phyloP scores from a whole-genome alignment of 2,329 filamentous ascomycete genomes.

The Penicillium aurantiogriseum region DNA sequence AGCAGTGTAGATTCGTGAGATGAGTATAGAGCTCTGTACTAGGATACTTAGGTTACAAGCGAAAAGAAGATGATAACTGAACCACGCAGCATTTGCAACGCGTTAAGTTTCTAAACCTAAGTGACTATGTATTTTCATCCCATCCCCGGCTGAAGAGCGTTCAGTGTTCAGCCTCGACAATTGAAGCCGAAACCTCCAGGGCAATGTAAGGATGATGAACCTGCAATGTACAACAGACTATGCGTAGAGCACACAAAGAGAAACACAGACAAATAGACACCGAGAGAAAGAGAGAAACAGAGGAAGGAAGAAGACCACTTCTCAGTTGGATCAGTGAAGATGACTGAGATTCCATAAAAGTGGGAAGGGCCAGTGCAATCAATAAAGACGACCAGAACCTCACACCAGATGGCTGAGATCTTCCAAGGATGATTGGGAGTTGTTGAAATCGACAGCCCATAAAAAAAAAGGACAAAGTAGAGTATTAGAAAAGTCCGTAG shows the following conservation, averaged over 20 bases:
- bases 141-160: neutral
- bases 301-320: slow-evolving; percentile 7
- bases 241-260: slow-evolving; percentile 1
- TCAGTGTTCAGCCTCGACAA: slow-evolving; percentile 1
- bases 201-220: slow-evolving; percentile 3
- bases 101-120: neutral
- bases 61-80: neutral
- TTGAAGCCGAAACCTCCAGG: neutral
- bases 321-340: slow-evolving; percentile 36
- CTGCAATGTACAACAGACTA: slow-evolving; percentile 9
- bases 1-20: neutral
- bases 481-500: slow-evolving; percentile 12
- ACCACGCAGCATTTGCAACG: neutral
- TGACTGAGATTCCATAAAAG: slow-evolving; percentile 22
- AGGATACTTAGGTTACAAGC: neutral
- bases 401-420: neutral
- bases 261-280: neutral
- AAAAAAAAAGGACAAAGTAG: neutral
- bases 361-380: slow-evolving; percentile 32
- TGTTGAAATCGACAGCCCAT: neutral
- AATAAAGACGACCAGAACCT: slow-evolving; percentile 37
- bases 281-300: slow-evolving; percentile 1
- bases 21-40: neutral
- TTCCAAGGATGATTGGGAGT: slow-evolving; percentile 3
- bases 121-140: slow-evolving; percentile 8